phyloP scores from a whole-genome alignment of 148 eudicot species.

The Heliamphora exappendiculata region DNA sequence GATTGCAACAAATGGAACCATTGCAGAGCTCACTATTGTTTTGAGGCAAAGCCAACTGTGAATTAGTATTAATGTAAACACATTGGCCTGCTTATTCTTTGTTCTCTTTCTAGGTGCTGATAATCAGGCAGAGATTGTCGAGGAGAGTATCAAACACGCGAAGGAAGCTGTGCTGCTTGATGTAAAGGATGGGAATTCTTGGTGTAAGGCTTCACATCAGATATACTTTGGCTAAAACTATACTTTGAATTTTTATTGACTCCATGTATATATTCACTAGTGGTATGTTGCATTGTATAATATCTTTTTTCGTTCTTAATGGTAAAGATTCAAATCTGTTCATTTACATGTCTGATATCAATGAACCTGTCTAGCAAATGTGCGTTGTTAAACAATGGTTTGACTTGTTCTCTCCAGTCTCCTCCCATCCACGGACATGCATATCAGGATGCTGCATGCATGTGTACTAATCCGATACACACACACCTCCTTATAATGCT shows the following conservation, averaged over 20 bases:
- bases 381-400: not conserved
- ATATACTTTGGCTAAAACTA: not conserved
- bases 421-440: not conserved
- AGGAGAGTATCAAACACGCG: conserved; percentile 81
- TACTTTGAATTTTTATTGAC: not conserved
- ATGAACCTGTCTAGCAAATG: not conserved
- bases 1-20: not conserved
- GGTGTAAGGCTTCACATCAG: conserved; percentile 61
- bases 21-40: not conserved
- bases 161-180: conserved; percentile 84
- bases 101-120: conserved; percentile 48
- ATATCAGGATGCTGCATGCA: not conserved
- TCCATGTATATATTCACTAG: not conserved
- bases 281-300: not conserved
- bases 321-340: not conserved
- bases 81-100: conserved; percentile 9
- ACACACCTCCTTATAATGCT: not conserved
- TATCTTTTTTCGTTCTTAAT: not conserved
- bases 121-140: conserved; percentile 59
- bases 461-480: not conserved
- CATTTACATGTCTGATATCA: not conserved
- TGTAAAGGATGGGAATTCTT: conserved; percentile 88
- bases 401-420: not conserved
- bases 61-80: not conserved
- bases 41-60: not conserved